phyloP scores from a whole-genome alignment of 176 grass and related monocot genomes.

The Neostapfia colusana region DNA sequence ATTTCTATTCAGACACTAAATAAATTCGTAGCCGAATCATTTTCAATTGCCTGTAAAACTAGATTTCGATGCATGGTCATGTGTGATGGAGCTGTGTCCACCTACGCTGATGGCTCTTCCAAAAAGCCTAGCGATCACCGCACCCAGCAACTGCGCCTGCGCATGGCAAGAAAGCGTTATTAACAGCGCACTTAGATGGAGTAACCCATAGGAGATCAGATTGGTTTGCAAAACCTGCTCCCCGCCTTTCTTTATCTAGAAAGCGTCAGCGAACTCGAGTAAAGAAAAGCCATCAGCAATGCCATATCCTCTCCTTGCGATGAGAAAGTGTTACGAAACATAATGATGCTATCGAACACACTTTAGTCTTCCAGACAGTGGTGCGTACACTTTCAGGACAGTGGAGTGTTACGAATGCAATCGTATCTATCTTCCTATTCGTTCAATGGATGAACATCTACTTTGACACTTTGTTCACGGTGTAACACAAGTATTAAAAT shows the following conservation, averaged over 20 bases:
- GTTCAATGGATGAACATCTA: not conserved
- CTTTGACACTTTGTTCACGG: constrained; percentile 15
- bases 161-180: constrained; percentile 41
- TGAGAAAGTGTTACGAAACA: constrained; percentile 6
- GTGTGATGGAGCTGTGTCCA: too few relatives aligned
- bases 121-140: constrained; percentile 16
- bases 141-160: constrained; percentile 18
- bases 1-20: too few relatives aligned
- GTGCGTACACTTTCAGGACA: constrained; percentile 32
- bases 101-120: constrained; percentile 26
- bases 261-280: constrained; percentile 22
- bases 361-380: constrained; percentile 48
- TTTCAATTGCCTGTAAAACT: too few relatives aligned
- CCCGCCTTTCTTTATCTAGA: not conserved
- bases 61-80: too few relatives aligned
- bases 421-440: constrained; percentile 9
- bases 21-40: too few relatives aligned
- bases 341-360: constrained; percentile 53
- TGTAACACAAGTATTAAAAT: not conserved
- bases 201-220: constrained; percentile 34
- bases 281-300: constrained; percentile 47
- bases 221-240: constrained; percentile 1
- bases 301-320: constrained; percentile 11
- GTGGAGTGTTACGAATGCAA: constrained; percentile 24
- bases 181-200: constrained; percentile 37